Evolutionary conservation across 1,284 basidiomycete genomes (phyloP), one percentile per base, ranked within the genome.

Genomic region (Agaricales sp.): DNA sequence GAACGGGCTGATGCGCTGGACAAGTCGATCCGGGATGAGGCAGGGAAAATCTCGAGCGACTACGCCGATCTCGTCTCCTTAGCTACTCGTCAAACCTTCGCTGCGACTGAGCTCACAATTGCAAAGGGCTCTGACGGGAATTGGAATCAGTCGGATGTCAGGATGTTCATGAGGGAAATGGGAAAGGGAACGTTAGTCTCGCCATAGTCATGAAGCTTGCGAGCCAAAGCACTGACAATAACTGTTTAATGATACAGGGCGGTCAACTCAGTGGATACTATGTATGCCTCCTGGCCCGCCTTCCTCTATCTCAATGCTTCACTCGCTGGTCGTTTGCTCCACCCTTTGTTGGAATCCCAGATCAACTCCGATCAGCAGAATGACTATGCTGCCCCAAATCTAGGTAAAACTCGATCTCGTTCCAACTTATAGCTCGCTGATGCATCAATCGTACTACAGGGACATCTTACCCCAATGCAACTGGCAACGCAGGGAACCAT

Each of bases 121-220:
- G 41, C 48, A 3, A 55, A 54, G 13, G 61, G 57, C 23, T 47
- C 59, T 2, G 55, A 64, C 41, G 66, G 66, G 2, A 59, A 59
- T 16, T 57, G 53, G 50, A 62, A 66, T 48, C 50, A 56, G 0
- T 63, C 63, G 0, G 73, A 75, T 53, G 61, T 74, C 12, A 66
- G 66, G 59, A 64, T 66, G 20, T 77, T 75, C 60, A 71, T 76
- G 71, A 74, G 67, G 55, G 66, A 73, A 56, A 59, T 66, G 14
- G 69, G 68, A 0, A 54, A 50, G 16, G 50, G 49, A 6, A 49
- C 51, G 64, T 65, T 48, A 23, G 59, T 54, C 30, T 13, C 18
- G 26, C 4, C 26, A n/a, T 16, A 26, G 16, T 13, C 35, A 18
- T 13, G 8, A 3, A 3, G n/a, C n/a, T n/a, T n/a, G n/a, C n/a